Percentiles rank a stretch among this genome's conserved stretches.
Evolutionary conservation across 768 basidiomycete genomes (phyloP).

Genomic region (Hygrocybe coccinea): DNA sequence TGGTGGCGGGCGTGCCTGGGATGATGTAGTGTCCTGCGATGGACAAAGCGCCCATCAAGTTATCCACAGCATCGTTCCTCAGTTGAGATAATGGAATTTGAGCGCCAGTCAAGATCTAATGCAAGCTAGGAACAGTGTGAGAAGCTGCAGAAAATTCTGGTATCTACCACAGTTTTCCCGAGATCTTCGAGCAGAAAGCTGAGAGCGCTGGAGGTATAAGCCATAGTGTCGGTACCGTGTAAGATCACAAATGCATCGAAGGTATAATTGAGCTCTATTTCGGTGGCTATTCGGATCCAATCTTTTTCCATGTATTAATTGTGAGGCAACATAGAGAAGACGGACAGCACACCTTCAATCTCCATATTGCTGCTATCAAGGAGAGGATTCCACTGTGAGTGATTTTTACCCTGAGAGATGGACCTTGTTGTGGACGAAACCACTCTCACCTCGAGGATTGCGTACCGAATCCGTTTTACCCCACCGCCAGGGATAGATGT

Average conservation of each 20-base stretch:
- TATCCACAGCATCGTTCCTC: constrained; percentile 93
- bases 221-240: constrained; percentile 92
- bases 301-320: constrained; percentile 40
- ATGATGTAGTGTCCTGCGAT: constrained; percentile 90
- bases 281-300: constrained; percentile 86
- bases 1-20: constrained; percentile 51
- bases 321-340: constrained; percentile 6
- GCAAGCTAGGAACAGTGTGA: neutral
- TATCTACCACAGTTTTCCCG: constrained; percentile 77
- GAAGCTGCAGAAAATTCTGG: neutral
- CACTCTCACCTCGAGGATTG: constrained; percentile 65
- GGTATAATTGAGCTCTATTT: constrained; percentile 82
- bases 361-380: constrained; percentile 89
- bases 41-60: constrained; percentile 81
- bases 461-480: constrained; percentile 76
- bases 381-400: constrained; percentile 72
- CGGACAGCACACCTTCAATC: constrained; percentile 51
- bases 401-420: neutral
- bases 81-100: constrained; percentile 90
- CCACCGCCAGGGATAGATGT: constrained; percentile 56
- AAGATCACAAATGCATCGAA: constrained; percentile 91
- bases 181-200: constrained; percentile 91
- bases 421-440: constrained; percentile 4
- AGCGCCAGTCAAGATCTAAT: constrained; percentile 83
- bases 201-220: constrained; percentile 81